Percentiles rank a stretch among this genome's conserved stretches.
These are phyloP conservation scores for Blastobotrys indianensis DNA, from an alignment of 1,139 yeast genomes.

Conservation along the genomic window DNA sequence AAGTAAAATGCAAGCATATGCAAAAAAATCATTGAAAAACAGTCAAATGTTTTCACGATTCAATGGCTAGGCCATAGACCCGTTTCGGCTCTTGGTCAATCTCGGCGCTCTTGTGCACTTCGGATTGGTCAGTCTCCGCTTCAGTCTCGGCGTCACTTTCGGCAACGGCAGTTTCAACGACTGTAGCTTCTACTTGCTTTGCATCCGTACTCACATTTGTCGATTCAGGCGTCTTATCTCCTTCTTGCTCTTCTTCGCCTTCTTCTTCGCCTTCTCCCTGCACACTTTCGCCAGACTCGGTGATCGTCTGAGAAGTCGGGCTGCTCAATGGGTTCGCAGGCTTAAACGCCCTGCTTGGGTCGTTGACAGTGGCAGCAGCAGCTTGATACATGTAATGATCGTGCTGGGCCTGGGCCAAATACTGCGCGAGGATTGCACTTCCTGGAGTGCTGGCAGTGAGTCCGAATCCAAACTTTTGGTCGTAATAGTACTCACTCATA, in stretches of 20 bases:
- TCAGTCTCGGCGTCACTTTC: too few species aligned
- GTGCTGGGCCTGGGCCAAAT: conserved; percentile 57
- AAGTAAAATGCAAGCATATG: background rate
- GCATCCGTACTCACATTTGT: conserved; percentile 9
- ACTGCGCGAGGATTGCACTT: conserved; percentile 72
- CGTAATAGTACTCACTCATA: conserved; percentile 3
- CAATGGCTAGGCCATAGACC: conserved; percentile 12
- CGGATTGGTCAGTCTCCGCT: too few species aligned
- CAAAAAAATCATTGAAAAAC: background rate
- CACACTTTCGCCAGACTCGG: background rate
- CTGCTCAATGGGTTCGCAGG: background rate
- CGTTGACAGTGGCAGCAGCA: conserved; percentile 4
- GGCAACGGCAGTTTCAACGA: background rate
- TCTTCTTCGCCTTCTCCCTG: conserved; percentile 1
- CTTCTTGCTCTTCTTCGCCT: conserved; percentile 3
- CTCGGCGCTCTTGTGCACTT: background rate
- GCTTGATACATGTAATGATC: conserved; percentile 5
- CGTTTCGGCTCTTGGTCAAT: background rate
- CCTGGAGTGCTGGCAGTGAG: conserved; percentile 38
- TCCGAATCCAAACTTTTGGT: conserved; percentile 8
- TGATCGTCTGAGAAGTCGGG: background rate
- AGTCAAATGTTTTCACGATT: background rate
- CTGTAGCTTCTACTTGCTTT: background rate
- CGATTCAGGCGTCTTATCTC: background rate
- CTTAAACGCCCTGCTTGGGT: too few species aligned